Evolutionary conservation across 2,329 filamentous ascomycete genomes (phyloP).

Genomic region (Penicillium sp.): DNA sequence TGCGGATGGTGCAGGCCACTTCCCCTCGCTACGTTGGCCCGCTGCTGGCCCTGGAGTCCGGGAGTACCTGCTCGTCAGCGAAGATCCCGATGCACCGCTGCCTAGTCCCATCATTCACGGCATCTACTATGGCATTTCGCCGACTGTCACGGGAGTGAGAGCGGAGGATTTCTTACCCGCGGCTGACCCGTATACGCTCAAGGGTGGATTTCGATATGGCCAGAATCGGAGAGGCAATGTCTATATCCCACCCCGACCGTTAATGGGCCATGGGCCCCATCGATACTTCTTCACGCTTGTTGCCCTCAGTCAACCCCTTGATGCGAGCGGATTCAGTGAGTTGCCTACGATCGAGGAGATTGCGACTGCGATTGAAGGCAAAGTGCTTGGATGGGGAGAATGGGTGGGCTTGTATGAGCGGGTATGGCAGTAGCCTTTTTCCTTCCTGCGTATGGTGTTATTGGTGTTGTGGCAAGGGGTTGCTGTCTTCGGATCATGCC

Average conservation of each 20-base stretch:
- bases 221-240: constrained; percentile 37
- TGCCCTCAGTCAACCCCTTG: constrained; percentile 44
- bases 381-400: constrained; percentile 47
- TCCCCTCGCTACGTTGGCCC: constrained; percentile 43
- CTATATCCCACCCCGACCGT: constrained; percentile 45
- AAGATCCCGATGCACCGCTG: constrained; percentile 47
- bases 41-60: constrained; percentile 31
- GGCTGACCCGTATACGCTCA: constrained; percentile 19
- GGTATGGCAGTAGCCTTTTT: constrained; percentile 29
- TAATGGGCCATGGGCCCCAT: constrained; percentile 49
- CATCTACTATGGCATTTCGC: constrained; percentile 41
- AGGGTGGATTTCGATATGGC: constrained; percentile 47
- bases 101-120: constrained; percentile 45
- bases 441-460: no score
- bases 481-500: no score
- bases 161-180: constrained; percentile 37
- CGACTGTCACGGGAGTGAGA: constrained; percentile 31
- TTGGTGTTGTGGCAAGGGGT: no score
- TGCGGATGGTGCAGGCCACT: constrained; percentile 34
- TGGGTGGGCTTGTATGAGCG: constrained; percentile 47
- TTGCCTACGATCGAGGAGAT: constrained; percentile 44
- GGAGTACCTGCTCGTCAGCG: constrained; percentile 46
- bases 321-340: constrained; percentile 33
- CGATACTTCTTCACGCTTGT: constrained; percentile 50
- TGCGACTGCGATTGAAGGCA: constrained; percentile 42